Evolutionary conservation across 2,329 filamentous ascomycete species (phyloP).

Genomic region (Microcyclospora pomicola): DNA sequence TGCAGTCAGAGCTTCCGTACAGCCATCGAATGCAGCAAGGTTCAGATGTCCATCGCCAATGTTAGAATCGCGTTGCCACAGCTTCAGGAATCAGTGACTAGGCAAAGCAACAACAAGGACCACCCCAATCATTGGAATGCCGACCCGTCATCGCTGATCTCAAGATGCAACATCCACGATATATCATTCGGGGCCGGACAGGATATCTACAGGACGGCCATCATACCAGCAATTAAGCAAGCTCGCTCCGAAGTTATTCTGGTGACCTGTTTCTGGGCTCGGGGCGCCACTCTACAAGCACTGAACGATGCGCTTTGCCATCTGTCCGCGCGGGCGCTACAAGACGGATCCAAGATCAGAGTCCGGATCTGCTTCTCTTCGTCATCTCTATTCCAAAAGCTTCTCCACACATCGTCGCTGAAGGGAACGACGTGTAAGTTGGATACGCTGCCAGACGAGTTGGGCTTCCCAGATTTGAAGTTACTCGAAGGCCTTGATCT

Average conservation of each 20-base stretch:
- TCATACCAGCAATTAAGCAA: slow-evolving; percentile 47
- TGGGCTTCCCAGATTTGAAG: slow-evolving; percentile 49
- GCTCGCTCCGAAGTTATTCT: slow-evolving; percentile 56
- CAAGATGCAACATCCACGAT: slow-evolving; percentile 17
- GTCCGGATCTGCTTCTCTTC: slow-evolving; percentile 68
- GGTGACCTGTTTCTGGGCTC: slow-evolving; percentile 73
- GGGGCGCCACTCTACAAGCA: slow-evolving; percentile 45
- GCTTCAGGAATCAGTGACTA: too few species aligned
- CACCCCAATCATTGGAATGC: slow-evolving; percentile 6
- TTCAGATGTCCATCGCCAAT: too few species aligned
- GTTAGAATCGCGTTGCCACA: too few species aligned
- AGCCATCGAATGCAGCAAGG: too few species aligned
- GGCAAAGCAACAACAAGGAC: background rate
- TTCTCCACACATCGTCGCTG: slow-evolving; percentile 54
- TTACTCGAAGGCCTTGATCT: slow-evolving; percentile 50
- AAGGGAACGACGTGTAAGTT: slow-evolving; percentile 49
- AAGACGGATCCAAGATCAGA: slow-evolving; percentile 28
- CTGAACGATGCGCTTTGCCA: slow-evolving; percentile 44
- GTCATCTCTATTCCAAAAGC: slow-evolving; percentile 55
- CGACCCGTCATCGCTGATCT: slow-evolving; percentile 1
- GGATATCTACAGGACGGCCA: slow-evolving; percentile 25
- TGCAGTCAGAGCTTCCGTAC: too few species aligned
- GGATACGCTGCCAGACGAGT: slow-evolving; percentile 42
- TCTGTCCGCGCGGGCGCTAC: slow-evolving; percentile 40
- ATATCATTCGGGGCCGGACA: slow-evolving; percentile 33